Evolutionary conservation across 768 basidiomycete species (phyloP), one percentile per base, ranked within the genome.

Genomic region (Sporobolomyces phaffii): DNA sequence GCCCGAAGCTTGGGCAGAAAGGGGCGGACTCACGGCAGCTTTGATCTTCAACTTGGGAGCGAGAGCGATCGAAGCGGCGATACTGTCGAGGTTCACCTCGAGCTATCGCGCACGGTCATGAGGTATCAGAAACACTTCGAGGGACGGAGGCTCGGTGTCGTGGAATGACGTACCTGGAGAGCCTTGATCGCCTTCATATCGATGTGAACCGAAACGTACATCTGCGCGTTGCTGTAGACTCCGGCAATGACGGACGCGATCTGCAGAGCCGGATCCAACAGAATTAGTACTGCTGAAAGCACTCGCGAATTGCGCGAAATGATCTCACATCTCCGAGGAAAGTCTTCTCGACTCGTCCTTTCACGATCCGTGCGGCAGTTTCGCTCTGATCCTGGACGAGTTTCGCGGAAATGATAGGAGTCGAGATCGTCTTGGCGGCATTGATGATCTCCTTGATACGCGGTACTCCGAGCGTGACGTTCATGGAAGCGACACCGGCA

Each of bases 391-490:
- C 81, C 11, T 87, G 87, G 17, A 91, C 91, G 29, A 99, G 82
- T 77, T 90, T 91, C 74, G 93, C 94, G 68, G 93, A 93, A 77
- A 99, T 99, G 77, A 99, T 97, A 5, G 96, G 96, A 0, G 96
- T 99, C 75, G 88, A 92, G 79, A 99, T 98, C 43, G 82, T 79
- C 77, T 96, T 99, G n/a, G 96, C 90, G 3, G 92, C 96, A 73
- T 98, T 99, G 81, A 99, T 99, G 72, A 99, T 98, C 78, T 99
- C 96, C 78, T 98, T 98, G 80, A 99, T 98, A 75, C 96, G 94
- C 4, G 96, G 96, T n/a, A 98, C 96, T 78, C 96, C 96, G 41
- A 98, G 85, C 0, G 96, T 99, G 69, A 99, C 91, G 79, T 97
- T 98, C 96, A 98, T 99, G 41, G 93, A 94, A 11, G 96, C 96